These are phyloP conservation scores for Fraxinus dipetala DNA, from an alignment of 305 asterid genomes.

Conservation along the genomic window DNA sequence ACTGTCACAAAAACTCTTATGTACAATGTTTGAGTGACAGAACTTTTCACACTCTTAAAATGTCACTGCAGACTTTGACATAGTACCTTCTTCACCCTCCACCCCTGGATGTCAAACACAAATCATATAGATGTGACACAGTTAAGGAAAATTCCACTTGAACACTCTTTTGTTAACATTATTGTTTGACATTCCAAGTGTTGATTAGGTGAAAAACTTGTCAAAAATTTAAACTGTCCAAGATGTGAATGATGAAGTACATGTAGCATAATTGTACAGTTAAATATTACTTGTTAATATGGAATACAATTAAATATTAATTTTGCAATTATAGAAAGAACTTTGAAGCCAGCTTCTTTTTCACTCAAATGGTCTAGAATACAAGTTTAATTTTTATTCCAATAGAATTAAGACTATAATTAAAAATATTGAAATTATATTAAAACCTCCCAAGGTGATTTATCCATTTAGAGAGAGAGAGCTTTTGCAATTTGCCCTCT, in stretches of 20 bases:
- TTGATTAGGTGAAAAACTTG: too few species aligned
- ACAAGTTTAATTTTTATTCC: neutral
- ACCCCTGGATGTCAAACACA: neutral
- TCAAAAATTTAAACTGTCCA: too few species aligned
- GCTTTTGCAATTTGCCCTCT: neutral
- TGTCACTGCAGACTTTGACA: neutral
- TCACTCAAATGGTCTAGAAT: neutral
- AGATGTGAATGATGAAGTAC: neutral
- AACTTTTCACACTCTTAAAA: neutral
- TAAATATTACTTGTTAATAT: neutral
- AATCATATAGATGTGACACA: neutral
- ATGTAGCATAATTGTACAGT: neutral
- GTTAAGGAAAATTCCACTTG: too few species aligned
- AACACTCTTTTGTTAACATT: too few species aligned
- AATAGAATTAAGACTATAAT: neutral
- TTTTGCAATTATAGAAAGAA: neutral
- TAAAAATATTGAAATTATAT: neutral
- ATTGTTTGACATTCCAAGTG: too few species aligned
- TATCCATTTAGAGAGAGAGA: neutral
- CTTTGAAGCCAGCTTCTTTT: constrained; percentile 16
- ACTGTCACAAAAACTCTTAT: neutral
- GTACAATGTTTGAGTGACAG: neutral
- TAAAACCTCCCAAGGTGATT: neutral
- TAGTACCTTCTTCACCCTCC: neutral
- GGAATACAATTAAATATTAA: neutral